phyloP scores from a whole-genome alignment of 2,329 filamentous ascomycete genomes.

The Lecanoromycetidae sp. region DNA sequence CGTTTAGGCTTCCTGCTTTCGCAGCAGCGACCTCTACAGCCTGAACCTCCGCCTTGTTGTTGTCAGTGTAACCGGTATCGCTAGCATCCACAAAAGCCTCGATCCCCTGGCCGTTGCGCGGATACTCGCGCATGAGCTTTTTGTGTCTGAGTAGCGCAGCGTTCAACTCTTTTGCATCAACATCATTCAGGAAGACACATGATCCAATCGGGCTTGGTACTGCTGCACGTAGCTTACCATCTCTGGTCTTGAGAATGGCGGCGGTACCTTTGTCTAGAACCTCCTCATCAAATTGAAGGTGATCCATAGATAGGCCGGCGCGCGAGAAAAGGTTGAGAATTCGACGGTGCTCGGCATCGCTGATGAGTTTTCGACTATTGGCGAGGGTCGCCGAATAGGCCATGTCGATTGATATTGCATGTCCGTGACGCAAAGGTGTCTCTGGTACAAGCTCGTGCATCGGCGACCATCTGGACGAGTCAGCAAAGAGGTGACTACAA shows the following conservation, averaged over 20 bases:
- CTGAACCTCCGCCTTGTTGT: slow-evolving; percentile 24
- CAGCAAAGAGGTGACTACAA: no score
- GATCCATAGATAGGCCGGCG: slow-evolving; percentile 60
- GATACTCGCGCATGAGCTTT: slow-evolving; percentile 48
- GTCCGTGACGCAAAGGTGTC: slow-evolving; percentile 57
- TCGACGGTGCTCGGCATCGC: slow-evolving; percentile 47
- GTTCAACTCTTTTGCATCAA: slow-evolving; percentile 50
- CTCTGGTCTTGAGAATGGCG: slow-evolving; percentile 59
- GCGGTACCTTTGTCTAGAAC: slow-evolving; percentile 54
- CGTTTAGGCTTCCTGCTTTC: slow-evolving; percentile 19
- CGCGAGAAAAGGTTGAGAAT: slow-evolving; percentile 57
- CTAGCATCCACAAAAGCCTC: slow-evolving; percentile 58
- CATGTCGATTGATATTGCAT: slow-evolving; percentile 67
- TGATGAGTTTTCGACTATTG: slow-evolving; percentile 49
- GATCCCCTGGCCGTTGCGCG: slow-evolving; percentile 51
- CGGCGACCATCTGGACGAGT: slow-evolving; percentile 48
- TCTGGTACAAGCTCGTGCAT: slow-evolving; percentile 58
- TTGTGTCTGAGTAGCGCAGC: slow-evolving; percentile 52
- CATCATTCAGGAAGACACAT: slow-evolving; percentile 58
- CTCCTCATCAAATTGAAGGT: slow-evolving; percentile 53
- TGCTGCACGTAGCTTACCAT: slow-evolving; percentile 55
- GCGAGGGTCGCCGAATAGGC: slow-evolving; percentile 60
- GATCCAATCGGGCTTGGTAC: slow-evolving; percentile 56
- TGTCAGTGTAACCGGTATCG: slow-evolving; percentile 51
- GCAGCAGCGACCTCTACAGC: slow-evolving; percentile 17